Percentiles rank a stretch among this genome's conserved stretches.
These are phyloP conservation scores for Hyaloperonospora brassicae DNA, from an alignment of 352 stramenopile species.

Conservation along the genomic window DNA sequence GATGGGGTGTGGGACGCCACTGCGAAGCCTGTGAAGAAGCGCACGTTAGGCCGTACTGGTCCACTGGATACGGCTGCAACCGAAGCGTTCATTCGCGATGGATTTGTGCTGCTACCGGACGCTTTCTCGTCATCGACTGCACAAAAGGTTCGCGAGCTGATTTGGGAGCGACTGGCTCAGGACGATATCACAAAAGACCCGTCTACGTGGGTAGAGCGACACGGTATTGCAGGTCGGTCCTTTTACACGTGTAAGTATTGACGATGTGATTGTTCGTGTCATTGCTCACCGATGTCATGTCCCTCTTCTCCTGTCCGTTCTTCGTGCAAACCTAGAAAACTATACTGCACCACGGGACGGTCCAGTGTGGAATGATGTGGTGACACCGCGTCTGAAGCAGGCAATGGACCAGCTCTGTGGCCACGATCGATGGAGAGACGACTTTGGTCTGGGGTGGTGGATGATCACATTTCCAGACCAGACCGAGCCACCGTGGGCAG, in stretches of 20 bases:
- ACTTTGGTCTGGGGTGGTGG: conserved; percentile 80
- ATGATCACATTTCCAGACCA: conserved; percentile 73
- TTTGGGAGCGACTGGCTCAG: conserved; percentile 32
- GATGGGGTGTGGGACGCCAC: too few relatives aligned
- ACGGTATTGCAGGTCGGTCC: conserved; percentile 39
- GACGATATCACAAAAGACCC: conserved; percentile 36
- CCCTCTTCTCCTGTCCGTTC: too few relatives aligned
- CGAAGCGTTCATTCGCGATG: conserved; percentile 50
- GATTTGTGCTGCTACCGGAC: conserved; percentile 54
- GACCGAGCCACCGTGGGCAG: conserved; percentile 39
- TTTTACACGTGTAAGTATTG: too few relatives aligned
- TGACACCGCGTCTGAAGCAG: conserved; percentile 34
- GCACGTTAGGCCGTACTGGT: background rate
- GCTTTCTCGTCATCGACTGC: conserved; percentile 45
- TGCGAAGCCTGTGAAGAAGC: conserved; percentile 6
- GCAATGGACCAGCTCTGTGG: conserved; percentile 75
- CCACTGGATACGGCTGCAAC: conserved; percentile 31
- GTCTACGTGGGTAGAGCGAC: conserved; percentile 48
- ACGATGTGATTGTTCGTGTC: too few relatives aligned
- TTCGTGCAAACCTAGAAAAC: conserved; percentile 25
- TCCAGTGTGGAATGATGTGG: conserved; percentile 34
- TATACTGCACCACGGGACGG: conserved; percentile 33
- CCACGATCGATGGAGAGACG: conserved; percentile 35
- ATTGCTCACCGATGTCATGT: too few relatives aligned
- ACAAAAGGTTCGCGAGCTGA: conserved; percentile 34